Evolutionary conservation across 768 basidiomycete genomes (phyloP), one percentile per base, ranked within the genome.

Genomic region (Phanerochaete carnosa): DNA sequence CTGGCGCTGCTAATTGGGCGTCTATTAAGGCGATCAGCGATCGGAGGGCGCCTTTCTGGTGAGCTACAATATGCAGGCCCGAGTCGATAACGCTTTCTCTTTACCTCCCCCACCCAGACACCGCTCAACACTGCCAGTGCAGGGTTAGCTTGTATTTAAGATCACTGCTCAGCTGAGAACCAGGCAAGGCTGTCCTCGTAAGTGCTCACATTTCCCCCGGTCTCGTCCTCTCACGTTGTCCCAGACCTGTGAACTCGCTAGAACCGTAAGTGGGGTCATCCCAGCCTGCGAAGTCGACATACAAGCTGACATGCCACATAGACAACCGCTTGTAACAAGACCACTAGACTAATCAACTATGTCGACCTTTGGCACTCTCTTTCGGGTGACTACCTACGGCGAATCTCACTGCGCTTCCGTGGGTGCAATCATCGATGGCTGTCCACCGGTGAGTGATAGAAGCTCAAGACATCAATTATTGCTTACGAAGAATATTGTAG

Each of bases 401-500:
- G 97, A 99, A 79, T 94, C 92, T 64, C 97, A 99, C 73, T 98
- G 97, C 72, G 86, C 92, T 30, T 95, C 94, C 15, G 97, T 98
- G 35, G 97, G 97, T 15, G 94, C 93, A 35, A 98, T 99, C 74
- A 87, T 99, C 68, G 97, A 98, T 72, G 97, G 97, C 33, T 94
- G 94, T 65, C 96, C 96, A 56, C 96, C 96, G 39, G 96, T 97
- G 74, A 59, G 86, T 75, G 5, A 30, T 22, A n/a, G 13, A 16
- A 26, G 15, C 30, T n/a, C 55, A 46, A 19, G 22, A 60, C 66
- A 9, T 51, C 72, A 60, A 25, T 13, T 45, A 39, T 25, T n/a
- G 53, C 39, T 43, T 6, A 35, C 23, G 28, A 33, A 33, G 28
- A 22, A 49, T 62, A 23, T 22, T 37, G 15, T 35, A 98, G 96